phyloP scores from a whole-genome alignment of 768 basidiomycete species.

The Phlebiopsis flavidoalba region DNA sequence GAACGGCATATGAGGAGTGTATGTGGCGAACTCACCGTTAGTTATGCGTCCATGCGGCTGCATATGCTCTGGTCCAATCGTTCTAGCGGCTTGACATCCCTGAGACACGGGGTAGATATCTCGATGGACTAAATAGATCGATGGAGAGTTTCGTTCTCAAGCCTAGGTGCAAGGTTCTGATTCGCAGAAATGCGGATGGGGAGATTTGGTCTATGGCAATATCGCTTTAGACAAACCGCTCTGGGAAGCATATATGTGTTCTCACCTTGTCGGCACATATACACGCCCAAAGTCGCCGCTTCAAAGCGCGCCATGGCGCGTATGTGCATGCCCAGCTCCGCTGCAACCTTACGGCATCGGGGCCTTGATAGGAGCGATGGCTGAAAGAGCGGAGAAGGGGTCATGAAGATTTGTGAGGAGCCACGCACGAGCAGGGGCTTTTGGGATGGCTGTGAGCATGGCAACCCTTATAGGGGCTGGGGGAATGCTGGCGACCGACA shows the following conservation, averaged over 20 bases:
- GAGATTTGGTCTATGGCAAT: background rate
- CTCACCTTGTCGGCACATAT: background rate
- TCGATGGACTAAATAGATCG: background rate
- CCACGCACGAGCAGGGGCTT: too few species aligned
- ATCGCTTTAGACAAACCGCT: background rate
- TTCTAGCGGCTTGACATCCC: slow-evolving; percentile 6
- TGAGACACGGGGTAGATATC: slow-evolving; percentile 1
- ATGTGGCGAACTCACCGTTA: background rate
- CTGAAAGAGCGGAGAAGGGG: background rate
- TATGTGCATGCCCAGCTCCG: background rate
- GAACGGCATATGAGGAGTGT: background rate
- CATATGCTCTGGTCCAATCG: background rate
- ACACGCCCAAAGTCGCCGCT: background rate
- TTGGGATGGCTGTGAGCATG: background rate
- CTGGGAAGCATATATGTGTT: background rate
- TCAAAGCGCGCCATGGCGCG: background rate
- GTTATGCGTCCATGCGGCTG: background rate
- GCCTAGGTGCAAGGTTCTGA: background rate
- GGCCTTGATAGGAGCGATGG: background rate
- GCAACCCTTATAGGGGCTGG: background rate
- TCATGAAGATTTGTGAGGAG: too few species aligned
- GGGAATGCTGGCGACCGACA: background rate
- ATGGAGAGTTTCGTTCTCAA: background rate
- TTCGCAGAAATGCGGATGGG: background rate
- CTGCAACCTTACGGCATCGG: background rate